These are phyloP conservation scores for Candida insectorum DNA, from an alignment of 805 yeast genomes.

Conservation along the genomic window DNA sequence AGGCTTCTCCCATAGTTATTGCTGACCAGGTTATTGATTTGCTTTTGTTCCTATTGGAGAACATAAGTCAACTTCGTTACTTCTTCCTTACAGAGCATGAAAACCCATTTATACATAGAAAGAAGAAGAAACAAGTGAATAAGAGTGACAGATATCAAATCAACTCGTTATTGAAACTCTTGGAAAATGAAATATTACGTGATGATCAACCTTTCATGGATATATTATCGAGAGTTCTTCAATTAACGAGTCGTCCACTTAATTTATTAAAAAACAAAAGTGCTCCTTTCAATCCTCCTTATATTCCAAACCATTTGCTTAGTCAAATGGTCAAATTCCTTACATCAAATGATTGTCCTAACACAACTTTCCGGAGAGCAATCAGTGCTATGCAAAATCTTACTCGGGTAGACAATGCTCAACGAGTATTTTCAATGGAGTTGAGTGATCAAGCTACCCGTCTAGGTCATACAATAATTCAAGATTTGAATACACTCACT, in stretches of 20 bases:
- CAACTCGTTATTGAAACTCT: slow-evolving; percentile 58
- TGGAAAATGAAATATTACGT: slow-evolving; percentile 61
- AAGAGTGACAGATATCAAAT: slow-evolving; percentile 59
- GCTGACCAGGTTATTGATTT: slow-evolving; percentile 79
- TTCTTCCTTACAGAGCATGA: slow-evolving; percentile 78
- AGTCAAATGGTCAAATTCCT: slow-evolving; percentile 63
- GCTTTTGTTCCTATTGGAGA: slow-evolving; percentile 64
- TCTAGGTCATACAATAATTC: slow-evolving; percentile 52
- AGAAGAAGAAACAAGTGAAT: slow-evolving; percentile 22
- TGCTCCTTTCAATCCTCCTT: slow-evolving; percentile 48
- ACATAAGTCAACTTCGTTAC: slow-evolving; percentile 63
- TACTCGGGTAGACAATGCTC: slow-evolving; percentile 58
- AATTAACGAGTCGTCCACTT: slow-evolving; percentile 73
- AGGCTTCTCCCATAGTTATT: slow-evolving; percentile 64
- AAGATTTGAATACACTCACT: slow-evolving; percentile 51
- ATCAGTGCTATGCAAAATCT: slow-evolving; percentile 77
- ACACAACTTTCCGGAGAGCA: slow-evolving; percentile 80
- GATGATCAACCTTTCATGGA: slow-evolving; percentile 79
- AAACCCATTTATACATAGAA: slow-evolving; percentile 34
- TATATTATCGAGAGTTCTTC: slow-evolving; percentile 67
- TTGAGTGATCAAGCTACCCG: slow-evolving; percentile 60
- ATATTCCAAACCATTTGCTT: slow-evolving; percentile 60
- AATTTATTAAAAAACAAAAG: slow-evolving; percentile 41
- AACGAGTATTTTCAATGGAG: slow-evolving; percentile 62
- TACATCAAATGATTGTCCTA: slow-evolving; percentile 79